A percentile compares a stretch with the other conserved stretches of the same genome.
Conservation (phyloP, 225 moss, liverwort and hornwort genomes). For the Polytrichum formosum region DNA sequence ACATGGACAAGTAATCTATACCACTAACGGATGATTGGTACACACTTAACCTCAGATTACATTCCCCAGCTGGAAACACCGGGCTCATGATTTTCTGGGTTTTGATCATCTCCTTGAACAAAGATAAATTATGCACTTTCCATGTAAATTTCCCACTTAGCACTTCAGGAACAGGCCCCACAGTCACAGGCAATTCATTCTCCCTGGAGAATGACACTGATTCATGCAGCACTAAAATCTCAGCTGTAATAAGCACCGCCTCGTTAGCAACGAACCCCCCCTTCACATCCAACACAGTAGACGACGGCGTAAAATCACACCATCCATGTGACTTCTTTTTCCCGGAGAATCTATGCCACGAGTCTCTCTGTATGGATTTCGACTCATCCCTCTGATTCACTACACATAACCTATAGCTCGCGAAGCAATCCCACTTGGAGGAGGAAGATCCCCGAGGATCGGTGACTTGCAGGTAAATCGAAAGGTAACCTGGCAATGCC, state of each 20-base stretch:
- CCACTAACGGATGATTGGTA: conserved; percentile 71
- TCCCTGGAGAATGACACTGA: conserved; percentile 71
- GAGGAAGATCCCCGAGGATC: conserved; percentile 72
- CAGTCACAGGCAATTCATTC: conserved; percentile 62
- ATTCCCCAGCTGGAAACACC: conserved; percentile 71
- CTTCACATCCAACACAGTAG: conserved; percentile 59
- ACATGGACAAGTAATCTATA: conserved; percentile 72
- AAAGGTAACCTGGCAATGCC: conserved; percentile 66
- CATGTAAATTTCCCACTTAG: conserved; percentile 75
- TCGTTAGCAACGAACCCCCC: conserved; percentile 63
- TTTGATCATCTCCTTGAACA: conserved; percentile 78
- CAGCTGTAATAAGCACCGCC: conserved; percentile 61
- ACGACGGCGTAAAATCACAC: conserved; percentile 74
- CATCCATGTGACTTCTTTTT: conserved; percentile 75
- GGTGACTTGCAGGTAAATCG: conserved; percentile 71
- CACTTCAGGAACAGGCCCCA: conserved; percentile 65
- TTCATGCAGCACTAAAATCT: conserved; percentile 64
- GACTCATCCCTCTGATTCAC: conserved; percentile 67
- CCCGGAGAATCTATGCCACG: conserved; percentile 70
- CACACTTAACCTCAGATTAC: conserved; percentile 66
- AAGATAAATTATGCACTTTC: conserved; percentile 74
- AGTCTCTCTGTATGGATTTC: conserved; percentile 69
- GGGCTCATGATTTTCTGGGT: conserved; percentile 78
- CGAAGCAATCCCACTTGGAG: conserved; percentile 75
- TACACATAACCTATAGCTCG: conserved; percentile 66